Conservation (phyloP, 106 monocot genomes). For the Dioscorea alata region DNA sequence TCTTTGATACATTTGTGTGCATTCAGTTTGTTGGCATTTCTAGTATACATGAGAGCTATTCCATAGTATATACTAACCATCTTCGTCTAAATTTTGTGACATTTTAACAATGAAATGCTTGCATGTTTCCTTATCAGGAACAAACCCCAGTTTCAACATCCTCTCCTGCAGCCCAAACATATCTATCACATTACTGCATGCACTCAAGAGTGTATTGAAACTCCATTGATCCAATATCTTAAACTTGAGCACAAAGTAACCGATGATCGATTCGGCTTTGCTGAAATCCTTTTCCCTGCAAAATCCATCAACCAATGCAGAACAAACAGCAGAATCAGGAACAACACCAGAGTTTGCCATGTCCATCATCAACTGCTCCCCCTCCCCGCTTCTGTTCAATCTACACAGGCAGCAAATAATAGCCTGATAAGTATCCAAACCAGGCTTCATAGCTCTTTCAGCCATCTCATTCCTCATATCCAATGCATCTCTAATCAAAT, state of each 20-base stretch:
- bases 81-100: conserved; percentile 12
- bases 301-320: conserved; percentile 39
- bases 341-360: conserved; percentile 34
- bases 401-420: conserved; percentile 52
- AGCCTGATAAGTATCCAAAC: conserved; percentile 36
- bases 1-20: too few relatives aligned
- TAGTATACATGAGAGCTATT: too few relatives aligned
- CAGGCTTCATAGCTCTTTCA: conserved; percentile 28
- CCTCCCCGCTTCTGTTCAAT: conserved; percentile 34
- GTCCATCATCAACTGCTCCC: conserved; percentile 57
- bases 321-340: conserved; percentile 49
- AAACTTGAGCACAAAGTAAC: conserved; percentile 36
- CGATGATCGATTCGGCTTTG: conserved; percentile 61
- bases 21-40: too few relatives aligned
- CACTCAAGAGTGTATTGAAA: conserved; percentile 56
- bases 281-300: conserved; percentile 30
- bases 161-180: conserved; percentile 64
- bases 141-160: conserved; percentile 63
- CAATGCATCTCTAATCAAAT: conserved; percentile 30
- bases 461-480: conserved; percentile 65
- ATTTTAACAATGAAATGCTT: conserved; percentile 53
- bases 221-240: conserved; percentile 35
- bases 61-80: too few relatives aligned
- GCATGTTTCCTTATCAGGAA: conserved; percentile 69
- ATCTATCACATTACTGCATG: conserved; percentile 31